These are phyloP conservation scores for Bothriochloa decipiens DNA, from an alignment of 176 grass and related monocot genomes.

Conservation along the genomic window DNA sequence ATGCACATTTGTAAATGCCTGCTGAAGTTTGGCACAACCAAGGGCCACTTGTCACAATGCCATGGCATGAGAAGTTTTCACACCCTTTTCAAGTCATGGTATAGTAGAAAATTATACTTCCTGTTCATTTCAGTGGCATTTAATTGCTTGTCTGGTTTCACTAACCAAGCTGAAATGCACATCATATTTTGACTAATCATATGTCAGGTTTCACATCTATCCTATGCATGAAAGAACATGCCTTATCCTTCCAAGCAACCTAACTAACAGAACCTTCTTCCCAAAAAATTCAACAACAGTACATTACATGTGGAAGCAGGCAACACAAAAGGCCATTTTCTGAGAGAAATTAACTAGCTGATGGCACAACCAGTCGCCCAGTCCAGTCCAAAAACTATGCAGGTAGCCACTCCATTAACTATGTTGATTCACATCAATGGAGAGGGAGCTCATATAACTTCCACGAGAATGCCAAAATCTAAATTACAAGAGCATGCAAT, in stretches of 20 bases:
- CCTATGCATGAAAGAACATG: neutral
- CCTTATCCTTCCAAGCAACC: neutral
- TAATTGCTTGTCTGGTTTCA: neutral
- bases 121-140: neutral
- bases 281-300: neutral
- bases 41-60: too few relatives aligned
- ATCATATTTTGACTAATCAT: slow-evolving; percentile 4
- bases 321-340: neutral
- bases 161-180: slow-evolving; percentile 26
- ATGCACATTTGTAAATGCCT: too few relatives aligned
- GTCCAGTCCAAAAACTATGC: neutral
- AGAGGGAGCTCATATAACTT: slow-evolving; percentile 6
- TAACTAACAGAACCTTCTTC: neutral
- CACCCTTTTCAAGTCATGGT: too few relatives aligned
- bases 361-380: neutral
- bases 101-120: too few relatives aligned
- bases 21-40: too few relatives aligned
- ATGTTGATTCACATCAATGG: neutral
- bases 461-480: neutral
- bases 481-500: neutral
- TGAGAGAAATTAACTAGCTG: slow-evolving; percentile 6
- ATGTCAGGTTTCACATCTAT: neutral
- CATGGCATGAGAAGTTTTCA: too few relatives aligned
- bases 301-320: neutral
- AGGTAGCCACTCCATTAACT: neutral